Percentiles rank a stretch among this genome's conserved stretches.
These are phyloP conservation scores for Melastoma malabathricum DNA, from an alignment of 345 rosid species.

Conservation along the genomic window DNA sequence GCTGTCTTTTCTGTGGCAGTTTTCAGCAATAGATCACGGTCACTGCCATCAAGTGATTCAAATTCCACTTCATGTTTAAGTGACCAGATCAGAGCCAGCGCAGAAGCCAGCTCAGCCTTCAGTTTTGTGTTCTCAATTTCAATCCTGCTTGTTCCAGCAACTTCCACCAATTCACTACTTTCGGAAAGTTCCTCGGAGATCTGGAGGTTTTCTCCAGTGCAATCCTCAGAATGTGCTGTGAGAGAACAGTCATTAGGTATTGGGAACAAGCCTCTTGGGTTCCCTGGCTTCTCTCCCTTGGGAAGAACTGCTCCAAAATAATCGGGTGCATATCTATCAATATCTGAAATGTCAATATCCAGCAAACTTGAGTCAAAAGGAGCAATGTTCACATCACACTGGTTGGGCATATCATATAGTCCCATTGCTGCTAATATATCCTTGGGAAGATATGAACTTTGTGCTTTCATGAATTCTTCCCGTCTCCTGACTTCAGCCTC, in stretches of 20 bases:
- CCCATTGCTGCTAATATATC: constrained; percentile 80
- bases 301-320: constrained; percentile 40
- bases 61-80: constrained; percentile 50
- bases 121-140: constrained; percentile 97
- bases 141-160: constrained; percentile 87
- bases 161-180: constrained; percentile 54
- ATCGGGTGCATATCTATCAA: constrained; percentile 87
- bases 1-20: constrained; percentile 65
- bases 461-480: constrained; percentile 70
- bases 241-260: constrained; percentile 54
- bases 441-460: constrained; percentile 52
- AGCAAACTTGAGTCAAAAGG: constrained; percentile 73
- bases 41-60: constrained; percentile 55
- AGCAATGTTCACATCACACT: constrained; percentile 82
- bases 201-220: constrained; percentile 23
- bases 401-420: constrained; percentile 75
- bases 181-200: constrained; percentile 43
- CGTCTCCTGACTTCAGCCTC: constrained; percentile 81
- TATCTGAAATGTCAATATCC: constrained; percentile 58
- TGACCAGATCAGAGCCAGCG: constrained; percentile 62
- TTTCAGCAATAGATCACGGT: constrained; percentile 43
- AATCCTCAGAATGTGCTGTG: constrained; percentile 33
- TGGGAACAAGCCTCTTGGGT: constrained; percentile 45
- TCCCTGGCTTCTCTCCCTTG: constrained; percentile 37
- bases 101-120: constrained; percentile 97